Base-by-base conservation (phyloP, 768 basidiomycete species). In the Lentinula detonsa region DNA sequence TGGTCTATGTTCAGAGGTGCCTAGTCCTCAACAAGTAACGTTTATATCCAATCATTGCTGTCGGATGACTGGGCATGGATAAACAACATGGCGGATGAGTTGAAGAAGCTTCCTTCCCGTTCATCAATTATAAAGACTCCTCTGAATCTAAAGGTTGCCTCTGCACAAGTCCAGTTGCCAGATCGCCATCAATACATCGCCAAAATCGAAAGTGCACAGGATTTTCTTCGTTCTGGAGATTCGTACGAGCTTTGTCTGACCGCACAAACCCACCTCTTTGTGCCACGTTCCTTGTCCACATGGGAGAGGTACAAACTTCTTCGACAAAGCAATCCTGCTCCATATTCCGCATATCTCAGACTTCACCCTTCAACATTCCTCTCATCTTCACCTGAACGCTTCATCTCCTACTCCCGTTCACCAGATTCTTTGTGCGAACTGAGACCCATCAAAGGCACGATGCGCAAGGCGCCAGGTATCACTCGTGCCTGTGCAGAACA, bases 161-260 rank as follows among this genome's bases (percentile, higher is more conserved):
- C 35, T 11, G 28, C 50, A 9, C 33, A 21, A 21, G 73, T 89
- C 51, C 71, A 67, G n/a, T 69, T 87, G 45, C 89, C 90, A 0
- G 78, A 85, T 64, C 80, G 81, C 67, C 71, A 72, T 1, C 66
- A 70, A 1, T 97, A 98, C 72, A 82, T 88, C 34, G 72, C 81
- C 31, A 83, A 82, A 16, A 93, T 97, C 65, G 74, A 82, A 18
- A 68, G 76, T 57, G 90, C 91, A 11, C 85, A 93, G 68, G 85
- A 91, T 59, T 79, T 81, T 62, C 83, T 97, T 42, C 88, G 80
- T 62, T 79, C 87, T 34, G 95, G 95, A 3, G 90, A 97, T 69
- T 92, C 92, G 2, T 98, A 98, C 73, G 95, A 98, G 70, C 81
- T 98, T 39, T 97, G 95, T 65, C 76, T 97, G 37, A 97, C 95